phyloP scores from a whole-genome alignment of 768 basidiomycete species.

The Serendipita sp. region DNA sequence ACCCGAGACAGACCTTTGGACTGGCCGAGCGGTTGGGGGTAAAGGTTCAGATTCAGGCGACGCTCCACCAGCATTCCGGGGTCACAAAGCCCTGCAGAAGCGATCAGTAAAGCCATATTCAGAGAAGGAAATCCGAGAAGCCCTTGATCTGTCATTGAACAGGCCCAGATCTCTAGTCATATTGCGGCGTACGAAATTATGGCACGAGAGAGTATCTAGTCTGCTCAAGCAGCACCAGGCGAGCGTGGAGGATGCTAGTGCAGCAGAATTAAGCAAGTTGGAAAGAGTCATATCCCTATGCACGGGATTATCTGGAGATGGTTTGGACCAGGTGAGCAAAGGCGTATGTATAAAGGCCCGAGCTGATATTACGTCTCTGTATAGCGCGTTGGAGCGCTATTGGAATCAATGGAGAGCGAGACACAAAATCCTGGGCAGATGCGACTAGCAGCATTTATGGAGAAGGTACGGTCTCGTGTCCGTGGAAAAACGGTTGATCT shows the following conservation, averaged over 20 bases:
- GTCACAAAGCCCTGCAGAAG: background rate
- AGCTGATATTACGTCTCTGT: constrained; percentile 8
- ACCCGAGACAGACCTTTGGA: constrained; percentile 66
- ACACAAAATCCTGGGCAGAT: constrained; percentile 64
- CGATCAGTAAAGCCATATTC: background rate
- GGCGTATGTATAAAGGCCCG: constrained; percentile 6
- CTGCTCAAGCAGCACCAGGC: constrained; percentile 60
- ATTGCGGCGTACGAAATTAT: constrained; percentile 59
- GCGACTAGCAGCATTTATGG: constrained; percentile 81
- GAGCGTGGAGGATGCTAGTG: constrained; percentile 27
- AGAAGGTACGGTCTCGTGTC: constrained; percentile 39
- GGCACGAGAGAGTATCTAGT: constrained; percentile 67
- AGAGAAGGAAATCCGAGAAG: background rate
- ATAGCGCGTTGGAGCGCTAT: constrained; percentile 70
- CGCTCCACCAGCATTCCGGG: background rate
- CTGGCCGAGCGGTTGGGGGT: constrained; percentile 36
- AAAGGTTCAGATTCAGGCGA: background rate
- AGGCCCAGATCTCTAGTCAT: constrained; percentile 44
- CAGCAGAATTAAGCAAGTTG: constrained; percentile 82
- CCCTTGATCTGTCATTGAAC: constrained; percentile 20
- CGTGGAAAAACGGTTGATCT: background rate
- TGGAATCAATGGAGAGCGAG: constrained; percentile 80
- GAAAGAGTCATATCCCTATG: constrained; percentile 82
- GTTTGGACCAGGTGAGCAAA: constrained; percentile 73
- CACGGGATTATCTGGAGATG: constrained; percentile 70